These are phyloP conservation scores for Xylariaceae sp. DNA, from an alignment of 2,329 filamentous ascomycete genomes.

Conservation along the genomic window DNA sequence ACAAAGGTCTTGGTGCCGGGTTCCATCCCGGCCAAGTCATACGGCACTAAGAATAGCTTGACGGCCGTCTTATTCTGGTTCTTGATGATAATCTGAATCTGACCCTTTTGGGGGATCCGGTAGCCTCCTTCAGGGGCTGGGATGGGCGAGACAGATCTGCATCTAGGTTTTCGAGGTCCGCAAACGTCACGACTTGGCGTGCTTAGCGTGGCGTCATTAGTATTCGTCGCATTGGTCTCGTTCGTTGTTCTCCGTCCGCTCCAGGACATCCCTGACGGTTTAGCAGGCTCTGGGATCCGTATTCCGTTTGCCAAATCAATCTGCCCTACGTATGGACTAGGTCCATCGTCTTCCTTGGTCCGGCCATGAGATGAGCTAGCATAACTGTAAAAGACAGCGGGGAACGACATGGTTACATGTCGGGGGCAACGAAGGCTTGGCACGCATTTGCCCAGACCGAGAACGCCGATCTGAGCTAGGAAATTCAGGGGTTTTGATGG, in stretches of 20 bases:
- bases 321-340: constrained; percentile 91
- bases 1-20: constrained; percentile 94
- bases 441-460: constrained; percentile 86
- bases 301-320: constrained; percentile 85
- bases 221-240: constrained; percentile 28
- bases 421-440: constrained; percentile 76
- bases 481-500: constrained; percentile 92
- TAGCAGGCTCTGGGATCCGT: constrained; percentile 43
- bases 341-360: constrained; percentile 70
- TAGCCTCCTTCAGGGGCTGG: constrained; percentile 84
- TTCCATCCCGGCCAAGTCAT: constrained; percentile 88
- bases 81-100: constrained; percentile 94
- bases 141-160: constrained; percentile 54
- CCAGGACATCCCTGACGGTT: constrained; percentile 45
- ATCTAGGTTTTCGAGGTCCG: constrained; percentile 39
- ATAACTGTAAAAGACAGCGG: constrained; percentile 95
- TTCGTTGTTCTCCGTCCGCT: constrained; percentile 34
- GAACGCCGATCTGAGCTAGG: constrained; percentile 87
- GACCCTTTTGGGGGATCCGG: constrained; percentile 86
- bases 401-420: constrained; percentile 85
- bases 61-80: constrained; percentile 98
- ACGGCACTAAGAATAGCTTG: constrained; percentile 90
- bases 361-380: constrained; percentile 58
- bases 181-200: constrained; percentile 31
- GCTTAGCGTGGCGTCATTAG: constrained; percentile 17